A percentile compares a stretch with the other conserved stretches of the same genome.
Conservation (phyloP, 768 basidiomycete species). For the Serpula lacrymans region DNA sequence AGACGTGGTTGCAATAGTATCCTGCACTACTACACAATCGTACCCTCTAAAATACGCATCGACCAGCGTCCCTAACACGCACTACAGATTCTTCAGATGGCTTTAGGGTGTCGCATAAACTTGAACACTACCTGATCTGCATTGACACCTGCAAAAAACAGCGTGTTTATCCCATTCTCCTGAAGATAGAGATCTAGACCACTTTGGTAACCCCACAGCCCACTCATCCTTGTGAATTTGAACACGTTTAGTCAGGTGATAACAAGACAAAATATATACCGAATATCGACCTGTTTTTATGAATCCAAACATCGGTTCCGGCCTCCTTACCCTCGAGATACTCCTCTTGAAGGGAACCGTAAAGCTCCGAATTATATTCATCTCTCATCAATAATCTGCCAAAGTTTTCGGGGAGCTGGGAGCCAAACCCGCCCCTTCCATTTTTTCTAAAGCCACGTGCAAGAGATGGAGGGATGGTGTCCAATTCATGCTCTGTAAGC, state of each 20-base stretch:
- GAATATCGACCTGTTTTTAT: conserved; percentile 56
- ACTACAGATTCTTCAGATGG: conserved; percentile 32
- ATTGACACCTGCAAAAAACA: conserved; percentile 65
- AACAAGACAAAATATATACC: neutral
- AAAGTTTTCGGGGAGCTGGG: conserved; percentile 48
- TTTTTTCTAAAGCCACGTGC: conserved; percentile 51
- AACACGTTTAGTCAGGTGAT: neutral
- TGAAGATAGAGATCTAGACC: conserved; percentile 59
- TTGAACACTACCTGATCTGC: conserved; percentile 52
- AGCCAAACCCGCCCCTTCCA: conserved; percentile 50
- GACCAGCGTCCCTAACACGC: conserved; percentile 60
- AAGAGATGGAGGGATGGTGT: conserved; percentile 58
- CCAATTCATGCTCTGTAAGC: conserved; percentile 59
- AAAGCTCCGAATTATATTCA: conserved; percentile 54
- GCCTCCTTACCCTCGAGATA: conserved; percentile 47
- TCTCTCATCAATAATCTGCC: conserved; percentile 59
- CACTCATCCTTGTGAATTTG: conserved; percentile 49
- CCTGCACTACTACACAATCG: conserved; percentile 55
- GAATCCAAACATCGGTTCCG: conserved; percentile 69
- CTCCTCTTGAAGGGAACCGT: conserved; percentile 58
- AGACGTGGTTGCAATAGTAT: conserved; percentile 61
- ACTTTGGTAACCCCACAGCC: conserved; percentile 62
- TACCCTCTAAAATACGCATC: conserved; percentile 66
- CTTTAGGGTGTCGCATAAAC: conserved; percentile 1
- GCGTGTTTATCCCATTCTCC: conserved; percentile 58